These are phyloP conservation scores for Penicillium sp. DNA, from an alignment of 2,329 filamentous ascomycete genomes.

Conservation along the genomic window DNA sequence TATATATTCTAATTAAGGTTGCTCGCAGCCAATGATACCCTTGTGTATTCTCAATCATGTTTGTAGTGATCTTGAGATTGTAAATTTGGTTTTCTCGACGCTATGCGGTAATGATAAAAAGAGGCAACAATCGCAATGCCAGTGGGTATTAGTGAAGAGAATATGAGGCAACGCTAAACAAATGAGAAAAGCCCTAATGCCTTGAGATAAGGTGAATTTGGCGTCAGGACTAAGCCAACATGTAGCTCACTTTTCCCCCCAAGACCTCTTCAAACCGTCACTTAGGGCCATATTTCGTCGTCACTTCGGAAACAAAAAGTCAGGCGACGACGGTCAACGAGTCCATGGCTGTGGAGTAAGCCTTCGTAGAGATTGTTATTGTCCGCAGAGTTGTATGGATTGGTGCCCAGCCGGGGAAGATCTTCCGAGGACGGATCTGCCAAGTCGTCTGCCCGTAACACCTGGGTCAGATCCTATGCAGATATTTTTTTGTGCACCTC, in stretches of 20 bases:
- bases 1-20: not conserved
- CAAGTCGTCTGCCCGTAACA: slow-evolving; percentile 10
- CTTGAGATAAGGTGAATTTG: not conserved
- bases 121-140: not conserved
- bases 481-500: not conserved
- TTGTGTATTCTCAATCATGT: not conserved
- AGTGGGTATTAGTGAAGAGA: not conserved
- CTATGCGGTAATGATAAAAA: not conserved
- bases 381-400: slow-evolving; percentile 11
- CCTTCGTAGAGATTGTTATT: slow-evolving; percentile 21
- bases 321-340: slow-evolving; percentile 18
- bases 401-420: slow-evolving; percentile 10
- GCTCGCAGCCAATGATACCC: slow-evolving; percentile 25
- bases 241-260: not conserved
- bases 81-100: not conserved
- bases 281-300: slow-evolving; percentile 12
- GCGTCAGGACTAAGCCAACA: not conserved
- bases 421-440: slow-evolving; percentile 10
- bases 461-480: slow-evolving; percentile 15
- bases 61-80: not conserved
- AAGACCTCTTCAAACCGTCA: not conserved
- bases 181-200: not conserved
- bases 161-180: not conserved
- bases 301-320: slow-evolving; percentile 24
- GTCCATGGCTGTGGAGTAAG: slow-evolving; percentile 13